phyloP scores from a whole-genome alignment of 2,329 filamentous ascomycete species.

The Penicillium sp. region DNA sequence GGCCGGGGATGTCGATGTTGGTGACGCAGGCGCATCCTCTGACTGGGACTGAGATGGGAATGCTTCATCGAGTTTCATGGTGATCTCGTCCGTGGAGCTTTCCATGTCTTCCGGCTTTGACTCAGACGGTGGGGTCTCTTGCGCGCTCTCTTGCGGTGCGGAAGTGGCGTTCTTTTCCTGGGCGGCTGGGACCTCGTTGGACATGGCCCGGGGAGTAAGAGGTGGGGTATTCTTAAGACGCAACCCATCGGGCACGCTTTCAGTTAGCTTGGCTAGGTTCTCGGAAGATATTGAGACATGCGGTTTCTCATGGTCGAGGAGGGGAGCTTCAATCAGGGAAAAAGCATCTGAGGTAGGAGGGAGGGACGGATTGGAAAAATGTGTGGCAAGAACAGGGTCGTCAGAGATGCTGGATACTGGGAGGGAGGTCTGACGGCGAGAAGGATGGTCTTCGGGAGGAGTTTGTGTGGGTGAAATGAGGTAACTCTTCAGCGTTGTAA shows the following conservation, averaged over 20 bases:
- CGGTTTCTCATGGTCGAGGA: slow-evolving; percentile 41
- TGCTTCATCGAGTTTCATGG: slow-evolving; percentile 31
- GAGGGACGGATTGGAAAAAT: slow-evolving; percentile 60
- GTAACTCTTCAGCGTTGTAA: slow-evolving; percentile 39
- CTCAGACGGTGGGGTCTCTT: slow-evolving; percentile 2
- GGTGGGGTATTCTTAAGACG: slow-evolving; percentile 80
- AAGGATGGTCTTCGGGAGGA: slow-evolving; percentile 27
- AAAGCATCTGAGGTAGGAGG: slow-evolving; percentile 43
- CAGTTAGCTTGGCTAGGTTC: slow-evolving; percentile 64
- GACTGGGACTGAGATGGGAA: slow-evolving; percentile 23
- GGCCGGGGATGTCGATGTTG: slow-evolving; percentile 17
- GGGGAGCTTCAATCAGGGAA: slow-evolving; percentile 43
- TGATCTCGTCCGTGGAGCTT: slow-evolving; percentile 29
- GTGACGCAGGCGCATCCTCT: neutral
- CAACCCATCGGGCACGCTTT: slow-evolving; percentile 53
- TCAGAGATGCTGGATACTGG: slow-evolving; percentile 59
- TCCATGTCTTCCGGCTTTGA: slow-evolving; percentile 20
- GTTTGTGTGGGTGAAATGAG: slow-evolving; percentile 29
- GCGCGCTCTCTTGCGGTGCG: slow-evolving; percentile 4
- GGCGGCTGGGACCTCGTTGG: slow-evolving; percentile 47
- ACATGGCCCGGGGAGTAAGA: slow-evolving; percentile 80
- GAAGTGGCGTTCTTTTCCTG: slow-evolving; percentile 25
- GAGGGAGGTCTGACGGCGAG: slow-evolving; percentile 41
- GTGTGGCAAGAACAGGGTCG: slow-evolving; percentile 56
- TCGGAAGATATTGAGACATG: slow-evolving; percentile 37